A percentile compares a stretch with the other conserved stretches of the same genome.
Evolutionary conservation across 371 early-diverging fungal genomes (phyloP).

Genomic region (Nosema muscidifuracis): DNA sequence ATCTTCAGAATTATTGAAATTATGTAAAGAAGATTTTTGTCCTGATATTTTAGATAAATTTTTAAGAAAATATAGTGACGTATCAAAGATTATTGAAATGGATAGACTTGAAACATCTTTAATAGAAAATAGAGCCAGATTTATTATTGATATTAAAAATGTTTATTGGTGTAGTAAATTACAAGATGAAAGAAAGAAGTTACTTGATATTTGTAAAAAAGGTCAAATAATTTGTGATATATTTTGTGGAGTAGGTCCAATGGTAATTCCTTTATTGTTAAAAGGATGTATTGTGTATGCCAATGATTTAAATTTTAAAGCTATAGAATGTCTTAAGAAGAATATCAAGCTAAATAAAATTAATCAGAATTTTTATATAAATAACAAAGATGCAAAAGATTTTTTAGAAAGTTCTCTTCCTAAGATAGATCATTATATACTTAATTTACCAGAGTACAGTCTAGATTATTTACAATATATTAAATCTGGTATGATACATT

Average conservation of each 20-base stretch:
- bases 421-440: constrained; percentile 57
- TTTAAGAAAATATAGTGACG: background rate
- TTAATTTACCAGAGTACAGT: constrained; percentile 62
- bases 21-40: background rate
- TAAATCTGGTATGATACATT: constrained; percentile 41
- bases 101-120: constrained; percentile 48
- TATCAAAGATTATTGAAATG: background rate
- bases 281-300: constrained; percentile 52
- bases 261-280: constrained; percentile 52
- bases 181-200: constrained; percentile 54
- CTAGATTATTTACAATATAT: constrained; percentile 54
- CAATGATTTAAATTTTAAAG: constrained; percentile 63
- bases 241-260: constrained; percentile 64
- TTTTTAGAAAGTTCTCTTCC: constrained; percentile 40
- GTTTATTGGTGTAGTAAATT: constrained; percentile 64
- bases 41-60: background rate
- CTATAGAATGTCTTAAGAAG: constrained; percentile 57
- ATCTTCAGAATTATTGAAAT: too few relatives aligned
- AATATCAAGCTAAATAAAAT: constrained; percentile 55
- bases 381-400: constrained; percentile 55
- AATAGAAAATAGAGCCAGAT: constrained; percentile 56
- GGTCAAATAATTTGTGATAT: constrained; percentile 57
- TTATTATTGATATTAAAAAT: constrained; percentile 57
- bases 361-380: constrained; percentile 3
- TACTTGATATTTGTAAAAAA: constrained; percentile 33